These are phyloP conservation scores for Clarireedia sp. DNA, from an alignment of 2,329 filamentous ascomycete species.

Conservation along the genomic window DNA sequence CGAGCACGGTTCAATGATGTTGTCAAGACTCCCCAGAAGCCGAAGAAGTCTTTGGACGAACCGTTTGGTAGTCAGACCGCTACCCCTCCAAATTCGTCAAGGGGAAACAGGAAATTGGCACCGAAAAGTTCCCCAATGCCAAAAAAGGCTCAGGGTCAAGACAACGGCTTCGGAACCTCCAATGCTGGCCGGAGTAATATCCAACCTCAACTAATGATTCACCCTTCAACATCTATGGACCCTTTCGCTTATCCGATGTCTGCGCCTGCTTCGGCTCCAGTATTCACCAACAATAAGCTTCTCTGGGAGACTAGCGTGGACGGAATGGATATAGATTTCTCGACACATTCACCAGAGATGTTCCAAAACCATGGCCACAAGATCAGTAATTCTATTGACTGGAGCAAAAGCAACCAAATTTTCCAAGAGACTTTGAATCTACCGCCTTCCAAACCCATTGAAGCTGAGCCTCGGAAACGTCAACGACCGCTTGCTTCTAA, in stretches of 20 bases:
- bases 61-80: conserved; percentile 40
- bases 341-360: conserved; percentile 30
- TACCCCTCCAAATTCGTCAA: conserved; percentile 53
- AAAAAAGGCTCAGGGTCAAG: conserved; percentile 23
- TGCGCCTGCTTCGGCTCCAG: conserved; percentile 43
- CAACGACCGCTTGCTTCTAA: conserved; percentile 42
- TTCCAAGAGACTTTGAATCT: conserved; percentile 39
- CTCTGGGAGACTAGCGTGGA: conserved; percentile 50
- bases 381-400: conserved; percentile 46
- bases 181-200: conserved; percentile 9
- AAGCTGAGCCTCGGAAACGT: conserved; percentile 30
- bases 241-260: conserved; percentile 55
- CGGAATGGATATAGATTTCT: conserved; percentile 54
- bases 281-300: conserved; percentile 35
- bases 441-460: conserved; percentile 11
- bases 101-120: conserved; percentile 47
- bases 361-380: conserved; percentile 33
- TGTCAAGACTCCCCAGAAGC: conserved; percentile 34
- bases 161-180: conserved; percentile 24
- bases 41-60: conserved; percentile 30
- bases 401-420: conserved; percentile 47
- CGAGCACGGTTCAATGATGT: conserved; percentile 23
- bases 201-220: conserved; percentile 42
- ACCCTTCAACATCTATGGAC: conserved; percentile 44
- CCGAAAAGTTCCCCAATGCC: conserved; percentile 31